Conservation (phyloP, 352 stramenopile genomes). For the Pythium rishiriense region DNA sequence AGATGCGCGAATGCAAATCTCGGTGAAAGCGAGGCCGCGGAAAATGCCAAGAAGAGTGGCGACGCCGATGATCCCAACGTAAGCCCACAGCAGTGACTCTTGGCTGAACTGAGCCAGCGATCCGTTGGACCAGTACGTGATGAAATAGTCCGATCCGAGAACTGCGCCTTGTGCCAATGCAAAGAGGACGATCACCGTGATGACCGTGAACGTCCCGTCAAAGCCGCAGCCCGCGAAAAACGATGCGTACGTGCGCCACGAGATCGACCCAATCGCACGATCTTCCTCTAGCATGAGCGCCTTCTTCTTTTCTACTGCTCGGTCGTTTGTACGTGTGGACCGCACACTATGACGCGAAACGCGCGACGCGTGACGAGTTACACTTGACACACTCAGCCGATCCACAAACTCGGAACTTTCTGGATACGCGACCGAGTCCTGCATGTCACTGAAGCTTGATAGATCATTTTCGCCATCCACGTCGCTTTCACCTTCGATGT, state of each 20-base stretch:
- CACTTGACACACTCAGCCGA: background rate
- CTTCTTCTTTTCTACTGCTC: conserved; percentile 23
- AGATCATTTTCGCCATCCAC: too few species aligned
- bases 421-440: conserved; percentile 65
- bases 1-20: conserved; percentile 58
- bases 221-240: conserved; percentile 32
- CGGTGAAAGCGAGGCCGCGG: conserved; percentile 24
- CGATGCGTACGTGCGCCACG: conserved; percentile 61
- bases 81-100: background rate
- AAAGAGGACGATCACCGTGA: conserved; percentile 9
- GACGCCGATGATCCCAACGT: background rate
- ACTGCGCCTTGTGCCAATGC: conserved; percentile 8
- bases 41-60: background rate
- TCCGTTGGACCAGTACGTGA: conserved; percentile 91
- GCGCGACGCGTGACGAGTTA: background rate
- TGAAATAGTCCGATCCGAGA: conserved; percentile 44
- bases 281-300: conserved; percentile 77
- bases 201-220: background rate
- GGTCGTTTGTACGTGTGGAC: background rate
- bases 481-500: too few species aligned
- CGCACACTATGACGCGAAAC: background rate
- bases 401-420: background rate
- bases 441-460: background rate
- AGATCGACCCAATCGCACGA: conserved; percentile 56
- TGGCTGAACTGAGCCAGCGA: conserved; percentile 21